A percentile compares a stretch with the other conserved stretches of the same genome.
Evolutionary conservation across 2,329 filamentous ascomycete species (phyloP).

Genomic region (Orbilia javanica): DNA sequence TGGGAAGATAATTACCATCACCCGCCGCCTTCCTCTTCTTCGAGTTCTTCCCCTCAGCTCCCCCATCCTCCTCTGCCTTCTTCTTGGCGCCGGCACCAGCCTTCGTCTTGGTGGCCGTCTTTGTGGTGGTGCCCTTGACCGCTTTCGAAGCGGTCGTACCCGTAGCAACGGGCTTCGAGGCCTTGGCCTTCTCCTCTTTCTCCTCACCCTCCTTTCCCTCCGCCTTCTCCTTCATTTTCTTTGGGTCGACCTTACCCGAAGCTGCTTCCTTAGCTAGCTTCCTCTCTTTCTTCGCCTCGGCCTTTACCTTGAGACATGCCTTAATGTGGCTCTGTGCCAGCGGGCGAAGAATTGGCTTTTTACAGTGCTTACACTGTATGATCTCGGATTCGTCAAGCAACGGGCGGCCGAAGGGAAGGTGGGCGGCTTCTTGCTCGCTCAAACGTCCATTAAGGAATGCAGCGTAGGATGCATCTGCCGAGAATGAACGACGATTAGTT

Average conservation of each 20-base stretch:
- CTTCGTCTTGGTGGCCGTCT: slow-evolving; percentile 45
- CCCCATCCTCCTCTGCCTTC: slow-evolving; percentile 70
- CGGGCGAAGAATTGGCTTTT: slow-evolving; percentile 83
- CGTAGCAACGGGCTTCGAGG: slow-evolving; percentile 64
- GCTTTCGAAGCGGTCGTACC: slow-evolving; percentile 52
- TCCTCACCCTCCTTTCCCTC: slow-evolving; percentile 65
- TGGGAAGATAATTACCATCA: slow-evolving; percentile 63
- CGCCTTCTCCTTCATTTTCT: slow-evolving; percentile 63
- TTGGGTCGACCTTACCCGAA: slow-evolving; percentile 65
- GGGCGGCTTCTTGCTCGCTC: slow-evolving; percentile 80
- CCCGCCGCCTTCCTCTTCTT: slow-evolving; percentile 83
- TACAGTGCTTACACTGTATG: slow-evolving; percentile 92
- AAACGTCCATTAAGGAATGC: slow-evolving; percentile 67
- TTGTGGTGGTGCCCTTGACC: slow-evolving; percentile 22
- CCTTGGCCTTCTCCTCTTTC: slow-evolving; percentile 61
- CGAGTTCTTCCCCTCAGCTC: slow-evolving; percentile 73
- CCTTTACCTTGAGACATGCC: slow-evolving; percentile 85
- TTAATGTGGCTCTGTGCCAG: slow-evolving; percentile 83
- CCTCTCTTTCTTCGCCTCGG: slow-evolving; percentile 78
- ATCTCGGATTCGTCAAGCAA: slow-evolving; percentile 83
- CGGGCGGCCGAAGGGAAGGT: slow-evolving; percentile 84
- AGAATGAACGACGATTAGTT: not conserved
- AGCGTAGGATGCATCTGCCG: slow-evolving; percentile 29
- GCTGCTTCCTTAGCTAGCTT: slow-evolving; percentile 75
- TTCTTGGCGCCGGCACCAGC: slow-evolving; percentile 70